These are phyloP conservation scores for Lavandula angustifolia DNA, from an alignment of 257 asterid species.

Conservation along the genomic window DNA sequence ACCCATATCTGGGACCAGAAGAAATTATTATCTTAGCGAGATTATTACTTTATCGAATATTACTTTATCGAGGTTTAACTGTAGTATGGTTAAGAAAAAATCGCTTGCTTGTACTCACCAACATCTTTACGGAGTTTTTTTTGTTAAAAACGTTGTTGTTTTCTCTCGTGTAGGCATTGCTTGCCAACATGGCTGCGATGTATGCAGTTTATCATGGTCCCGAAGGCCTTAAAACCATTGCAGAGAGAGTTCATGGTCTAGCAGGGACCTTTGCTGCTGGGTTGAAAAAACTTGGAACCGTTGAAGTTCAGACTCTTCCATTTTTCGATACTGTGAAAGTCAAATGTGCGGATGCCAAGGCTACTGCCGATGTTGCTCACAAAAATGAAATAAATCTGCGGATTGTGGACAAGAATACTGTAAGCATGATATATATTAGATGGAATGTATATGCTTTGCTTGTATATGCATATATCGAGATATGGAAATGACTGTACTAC, in stretches of 20 bases:
- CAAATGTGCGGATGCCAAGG: constrained; percentile 58
- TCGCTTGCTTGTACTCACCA: not conserved
- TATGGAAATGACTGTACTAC: constrained; percentile 11
- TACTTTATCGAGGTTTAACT: too few relatives aligned
- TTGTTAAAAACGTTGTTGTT: not conserved
- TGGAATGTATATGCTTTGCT: not conserved
- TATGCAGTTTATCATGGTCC: constrained; percentile 95
- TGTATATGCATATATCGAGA: not conserved
- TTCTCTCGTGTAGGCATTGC: constrained; percentile 62
- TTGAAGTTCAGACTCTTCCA: constrained; percentile 77
- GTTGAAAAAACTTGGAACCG: constrained; percentile 73
- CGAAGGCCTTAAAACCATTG: constrained; percentile 84
- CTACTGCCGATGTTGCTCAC: constrained; percentile 68
- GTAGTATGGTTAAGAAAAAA: not conserved
- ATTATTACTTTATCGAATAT: too few relatives aligned
- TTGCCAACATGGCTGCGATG: constrained; percentile 96
- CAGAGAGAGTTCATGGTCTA: constrained; percentile 85
- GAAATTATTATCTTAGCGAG: too few relatives aligned
- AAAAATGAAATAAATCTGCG: constrained; percentile 66
- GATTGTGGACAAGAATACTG: constrained; percentile 66
- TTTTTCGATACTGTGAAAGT: constrained; percentile 89
- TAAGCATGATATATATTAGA: constrained; percentile 39
- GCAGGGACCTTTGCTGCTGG: constrained; percentile 76
- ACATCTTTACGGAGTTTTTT: not conserved
- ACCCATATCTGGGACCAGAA: too few relatives aligned